Conservation (phyloP, 83 land plant species). For the Picea abies region DNA sequence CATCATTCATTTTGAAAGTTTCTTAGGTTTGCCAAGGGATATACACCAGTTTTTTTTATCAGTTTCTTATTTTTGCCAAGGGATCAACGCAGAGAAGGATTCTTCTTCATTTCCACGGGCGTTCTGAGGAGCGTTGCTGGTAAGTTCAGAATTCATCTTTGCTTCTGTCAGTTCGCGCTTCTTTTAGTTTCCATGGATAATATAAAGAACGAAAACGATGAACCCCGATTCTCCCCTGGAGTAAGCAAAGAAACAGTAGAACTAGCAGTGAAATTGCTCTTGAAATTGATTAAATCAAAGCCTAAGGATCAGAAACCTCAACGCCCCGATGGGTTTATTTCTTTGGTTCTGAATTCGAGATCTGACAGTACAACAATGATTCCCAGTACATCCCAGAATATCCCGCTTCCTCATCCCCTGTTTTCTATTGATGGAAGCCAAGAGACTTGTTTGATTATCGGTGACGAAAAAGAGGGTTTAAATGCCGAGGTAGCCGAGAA, state of each 20-base stretch:
- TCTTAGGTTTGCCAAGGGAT: no score
- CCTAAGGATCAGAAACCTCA: constrained; percentile 42
- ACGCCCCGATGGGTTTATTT: constrained; percentile 42
- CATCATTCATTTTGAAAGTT: no score
- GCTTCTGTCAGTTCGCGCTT: no score
- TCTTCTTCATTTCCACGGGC: no score
- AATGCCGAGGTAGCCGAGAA: constrained; percentile 15
- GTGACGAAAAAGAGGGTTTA: constrained; percentile 43
- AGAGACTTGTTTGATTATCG: constrained; percentile 68
- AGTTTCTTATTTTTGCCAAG: no score
- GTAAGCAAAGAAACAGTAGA: constrained; percentile 22
- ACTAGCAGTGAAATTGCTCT: constrained; percentile 67
- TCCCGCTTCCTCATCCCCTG: constrained; percentile 78
- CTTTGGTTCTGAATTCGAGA: constrained; percentile 57
- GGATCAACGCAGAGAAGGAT: no score
- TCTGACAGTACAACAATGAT: constrained; percentile 44
- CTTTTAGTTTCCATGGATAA: no score
- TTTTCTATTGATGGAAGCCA: constrained; percentile 28
- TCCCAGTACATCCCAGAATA: constrained; percentile 35
- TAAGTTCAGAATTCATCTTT: no score
- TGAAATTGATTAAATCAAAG: constrained; percentile 50
- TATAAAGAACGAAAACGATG: no score
- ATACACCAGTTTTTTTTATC: no score
- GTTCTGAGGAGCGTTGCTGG: no score
- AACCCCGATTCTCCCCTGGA: no score